Conservation (phyloP, 495 filamentous ascomycete genomes). For the Paragyromitra xinjiangensis region DNA sequence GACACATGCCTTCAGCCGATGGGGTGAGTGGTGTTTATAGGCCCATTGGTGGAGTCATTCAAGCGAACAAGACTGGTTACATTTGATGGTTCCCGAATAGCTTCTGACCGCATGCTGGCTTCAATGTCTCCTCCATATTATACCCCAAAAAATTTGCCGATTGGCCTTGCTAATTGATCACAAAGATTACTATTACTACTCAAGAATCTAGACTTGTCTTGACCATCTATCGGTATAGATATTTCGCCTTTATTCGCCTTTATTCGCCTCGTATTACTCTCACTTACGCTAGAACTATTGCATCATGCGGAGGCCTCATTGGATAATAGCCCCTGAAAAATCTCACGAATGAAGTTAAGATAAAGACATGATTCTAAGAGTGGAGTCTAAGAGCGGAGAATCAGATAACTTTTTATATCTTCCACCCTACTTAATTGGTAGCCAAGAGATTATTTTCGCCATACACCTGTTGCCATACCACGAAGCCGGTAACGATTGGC, state of each 20-base stretch:
- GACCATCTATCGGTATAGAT: not conserved
- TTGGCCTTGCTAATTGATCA: not conserved
- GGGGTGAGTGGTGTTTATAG: not conserved
- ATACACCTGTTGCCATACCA: not conserved
- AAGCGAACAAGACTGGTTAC: not conserved
- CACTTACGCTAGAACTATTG: not conserved
- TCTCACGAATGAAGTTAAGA: not conserved
- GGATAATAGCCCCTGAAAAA: not conserved
- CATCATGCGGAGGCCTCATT: not conserved
- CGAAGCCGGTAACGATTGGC: not conserved
- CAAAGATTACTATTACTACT: not conserved
- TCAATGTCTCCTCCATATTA: not conserved
- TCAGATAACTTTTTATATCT: not conserved
- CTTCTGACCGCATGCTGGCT: not conserved
- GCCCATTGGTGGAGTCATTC: not conserved
- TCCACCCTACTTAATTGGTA: not conserved
- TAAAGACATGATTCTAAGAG: not conserved
- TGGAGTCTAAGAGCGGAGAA: not conserved
- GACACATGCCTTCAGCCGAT: not conserved
- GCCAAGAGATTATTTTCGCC: not conserved
- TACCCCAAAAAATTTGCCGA: not conserved
- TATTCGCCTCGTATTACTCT: not conserved
- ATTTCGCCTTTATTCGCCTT: not conserved
- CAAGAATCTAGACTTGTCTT: not conserved
- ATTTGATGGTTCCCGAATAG: not conserved